phyloP scores from a whole-genome alignment of 345 rosid species.

The Erysimum cheiranthoides region DNA sequence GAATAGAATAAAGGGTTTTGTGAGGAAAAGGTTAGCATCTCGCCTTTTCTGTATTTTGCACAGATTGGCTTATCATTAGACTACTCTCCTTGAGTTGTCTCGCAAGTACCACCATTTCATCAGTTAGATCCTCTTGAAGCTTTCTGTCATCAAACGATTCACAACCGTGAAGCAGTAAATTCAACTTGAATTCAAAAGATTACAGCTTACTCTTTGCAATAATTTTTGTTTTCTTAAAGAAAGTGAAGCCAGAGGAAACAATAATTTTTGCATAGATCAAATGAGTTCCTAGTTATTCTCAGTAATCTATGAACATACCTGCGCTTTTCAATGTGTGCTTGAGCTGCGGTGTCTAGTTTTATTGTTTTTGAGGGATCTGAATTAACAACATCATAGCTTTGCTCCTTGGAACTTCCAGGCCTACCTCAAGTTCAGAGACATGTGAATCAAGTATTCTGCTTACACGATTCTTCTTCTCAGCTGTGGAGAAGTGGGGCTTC shows the following conservation, averaged over 20 bases:
- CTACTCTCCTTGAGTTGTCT: slow-evolving; percentile 84
- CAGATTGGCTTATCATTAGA: slow-evolving; percentile 71
- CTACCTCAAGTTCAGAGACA: slow-evolving; percentile 42
- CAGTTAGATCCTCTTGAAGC: slow-evolving; percentile 81
- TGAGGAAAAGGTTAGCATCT: neutral
- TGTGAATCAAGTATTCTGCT: slow-evolving; percentile 34
- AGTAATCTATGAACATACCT: slow-evolving; percentile 47
- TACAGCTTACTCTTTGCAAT: neutral
- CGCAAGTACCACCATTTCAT: slow-evolving; percentile 94
- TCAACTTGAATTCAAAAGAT: neutral
- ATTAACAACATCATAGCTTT: slow-evolving; percentile 42
- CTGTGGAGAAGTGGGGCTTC: slow-evolving; percentile 59
- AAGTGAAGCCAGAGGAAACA: too few relatives aligned
- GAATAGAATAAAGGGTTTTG: neutral
- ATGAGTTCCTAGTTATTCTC: neutral
- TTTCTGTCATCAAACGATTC: slow-evolving; percentile 50
- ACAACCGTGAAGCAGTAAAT: neutral
- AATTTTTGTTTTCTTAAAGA: neutral
- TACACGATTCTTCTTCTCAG: slow-evolving; percentile 82
- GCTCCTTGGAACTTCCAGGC: slow-evolving; percentile 53
- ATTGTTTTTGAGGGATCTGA: slow-evolving; percentile 54
- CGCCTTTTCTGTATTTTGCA: slow-evolving; percentile 80
- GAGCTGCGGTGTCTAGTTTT: slow-evolving; percentile 71
- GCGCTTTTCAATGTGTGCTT: slow-evolving; percentile 75
- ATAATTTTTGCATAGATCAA: neutral